These are phyloP conservation scores for Candida pseudoglaebosa DNA, from an alignment of 805 yeast species.

Conservation along the genomic window DNA sequence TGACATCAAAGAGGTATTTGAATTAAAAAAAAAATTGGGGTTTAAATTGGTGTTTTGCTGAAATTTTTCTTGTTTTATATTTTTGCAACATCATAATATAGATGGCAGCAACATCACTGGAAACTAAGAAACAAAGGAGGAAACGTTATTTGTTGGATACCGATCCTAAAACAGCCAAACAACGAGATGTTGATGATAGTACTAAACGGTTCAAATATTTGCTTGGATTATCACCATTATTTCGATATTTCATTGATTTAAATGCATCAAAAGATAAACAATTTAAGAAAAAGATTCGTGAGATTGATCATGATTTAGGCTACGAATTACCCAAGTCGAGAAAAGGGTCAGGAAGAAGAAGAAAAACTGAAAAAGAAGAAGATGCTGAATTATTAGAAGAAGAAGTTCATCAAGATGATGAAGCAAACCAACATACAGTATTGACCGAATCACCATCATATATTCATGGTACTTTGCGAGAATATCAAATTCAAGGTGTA, in stretches of 20 bases:
- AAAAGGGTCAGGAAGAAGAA: conserved; percentile 37
- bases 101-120: conserved; percentile 6
- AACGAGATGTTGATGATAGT: conserved; percentile 49
- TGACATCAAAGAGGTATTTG: conserved; percentile 41
- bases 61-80: too few relatives aligned
- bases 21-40: conserved; percentile 11
- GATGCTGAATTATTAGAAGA: conserved; percentile 87
- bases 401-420: conserved; percentile 55
- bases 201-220: conserved; percentile 65
- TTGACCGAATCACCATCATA: conserved; percentile 82
- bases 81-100: neutral
- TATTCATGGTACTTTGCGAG: conserved; percentile 74
- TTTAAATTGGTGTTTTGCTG: conserved; percentile 8
- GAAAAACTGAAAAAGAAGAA: conserved; percentile 92
- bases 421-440: conserved; percentile 56
- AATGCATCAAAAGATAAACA: conserved; percentile 60
- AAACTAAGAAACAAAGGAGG: conserved; percentile 32
- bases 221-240: conserved; percentile 60
- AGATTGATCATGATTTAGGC: conserved; percentile 49
- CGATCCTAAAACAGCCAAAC: conserved; percentile 43
- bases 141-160: conserved; percentile 45
- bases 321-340: conserved; percentile 26
- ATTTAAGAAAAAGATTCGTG: conserved; percentile 53
- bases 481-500: conserved; percentile 90
- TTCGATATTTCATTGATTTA: conserved; percentile 63